Percentiles rank a stretch among this genome's conserved stretches.
Conservation (phyloP, 208 protist species). For the Wallacemonas sp. region DNA sequence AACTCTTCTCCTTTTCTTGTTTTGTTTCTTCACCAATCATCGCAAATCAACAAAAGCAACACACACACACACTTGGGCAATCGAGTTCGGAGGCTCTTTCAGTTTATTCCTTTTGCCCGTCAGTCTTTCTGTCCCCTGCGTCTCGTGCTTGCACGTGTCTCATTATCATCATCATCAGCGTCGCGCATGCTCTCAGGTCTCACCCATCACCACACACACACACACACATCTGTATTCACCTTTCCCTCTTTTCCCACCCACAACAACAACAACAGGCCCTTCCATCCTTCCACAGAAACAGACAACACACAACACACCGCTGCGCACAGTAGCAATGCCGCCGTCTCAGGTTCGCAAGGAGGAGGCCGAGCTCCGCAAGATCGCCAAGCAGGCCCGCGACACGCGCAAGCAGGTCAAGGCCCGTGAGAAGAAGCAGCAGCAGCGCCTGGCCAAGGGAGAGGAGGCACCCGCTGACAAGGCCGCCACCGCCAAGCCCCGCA, state of each 20-base stretch:
- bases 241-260: neutral
- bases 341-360: slow-evolving; percentile 77
- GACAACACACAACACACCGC: slow-evolving; percentile 4
- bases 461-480: neutral
- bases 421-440: slow-evolving; percentile 43
- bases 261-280: neutral
- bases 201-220: no score
- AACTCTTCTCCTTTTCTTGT: no score
- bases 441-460: slow-evolving; percentile 28
- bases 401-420: slow-evolving; percentile 56
- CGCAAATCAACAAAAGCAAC: neutral
- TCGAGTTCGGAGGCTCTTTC: neutral
- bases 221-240: neutral
- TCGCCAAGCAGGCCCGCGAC: slow-evolving; percentile 58
- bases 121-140: slow-evolving; percentile 13
- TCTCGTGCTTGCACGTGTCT: no score
- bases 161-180: no score
- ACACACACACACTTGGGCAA: neutral
- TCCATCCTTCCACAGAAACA: neutral
- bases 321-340: slow-evolving; percentile 31
- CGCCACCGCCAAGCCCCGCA: slow-evolving; percentile 11
- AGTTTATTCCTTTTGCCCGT: slow-evolving; percentile 10
- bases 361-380: slow-evolving; percentile 81
- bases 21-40: neutral
- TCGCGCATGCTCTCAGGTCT: no score